phyloP scores from a whole-genome alignment of 169 alveolate species.

The Toxoplasma gondii region DNA sequence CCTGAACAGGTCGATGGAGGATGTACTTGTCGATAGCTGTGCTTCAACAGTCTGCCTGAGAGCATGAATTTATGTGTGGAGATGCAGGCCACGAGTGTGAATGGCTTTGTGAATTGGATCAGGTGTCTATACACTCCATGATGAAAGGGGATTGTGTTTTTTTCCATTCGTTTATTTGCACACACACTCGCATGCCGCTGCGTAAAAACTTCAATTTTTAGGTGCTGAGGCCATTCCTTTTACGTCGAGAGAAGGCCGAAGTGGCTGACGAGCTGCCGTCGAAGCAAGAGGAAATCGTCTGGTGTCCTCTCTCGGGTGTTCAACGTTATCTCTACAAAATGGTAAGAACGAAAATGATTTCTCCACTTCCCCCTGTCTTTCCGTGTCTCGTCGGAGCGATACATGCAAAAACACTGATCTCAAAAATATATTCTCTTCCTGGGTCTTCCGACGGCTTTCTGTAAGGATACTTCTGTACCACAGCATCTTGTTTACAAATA shows the following conservation, averaged over 20 bases:
- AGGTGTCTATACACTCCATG: no score
- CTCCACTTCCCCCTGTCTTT: not conserved
- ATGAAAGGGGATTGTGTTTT: no score
- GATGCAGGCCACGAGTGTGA: no score
- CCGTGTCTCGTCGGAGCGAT: not conserved
- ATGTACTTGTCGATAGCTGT: no score
- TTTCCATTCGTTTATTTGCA: no score
- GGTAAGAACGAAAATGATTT: conserved; percentile 65
- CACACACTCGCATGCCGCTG: not conserved
- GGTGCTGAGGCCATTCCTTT: conserved; percentile 92
- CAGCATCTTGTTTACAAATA: no score
- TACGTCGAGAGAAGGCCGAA: conserved; percentile 93
- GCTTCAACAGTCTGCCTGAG: not conserved
- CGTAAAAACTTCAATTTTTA: conserved; percentile 16
- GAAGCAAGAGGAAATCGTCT: conserved; percentile 90
- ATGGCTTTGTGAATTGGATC: no score
- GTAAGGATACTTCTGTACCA: no score
- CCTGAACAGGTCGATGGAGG: not conserved
- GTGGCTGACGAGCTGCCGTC: conserved; percentile 94
- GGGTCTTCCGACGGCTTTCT: no score
- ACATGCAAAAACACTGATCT: not conserved
- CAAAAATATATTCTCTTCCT: not conserved
- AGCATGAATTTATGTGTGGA: no score
- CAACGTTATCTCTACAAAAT: conserved; percentile 86
- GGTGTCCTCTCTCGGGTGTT: conserved; percentile 88